Evolutionary conservation across 148 eudicot genomes (phyloP).

Genomic region (Amaranthus palmeri): DNA sequence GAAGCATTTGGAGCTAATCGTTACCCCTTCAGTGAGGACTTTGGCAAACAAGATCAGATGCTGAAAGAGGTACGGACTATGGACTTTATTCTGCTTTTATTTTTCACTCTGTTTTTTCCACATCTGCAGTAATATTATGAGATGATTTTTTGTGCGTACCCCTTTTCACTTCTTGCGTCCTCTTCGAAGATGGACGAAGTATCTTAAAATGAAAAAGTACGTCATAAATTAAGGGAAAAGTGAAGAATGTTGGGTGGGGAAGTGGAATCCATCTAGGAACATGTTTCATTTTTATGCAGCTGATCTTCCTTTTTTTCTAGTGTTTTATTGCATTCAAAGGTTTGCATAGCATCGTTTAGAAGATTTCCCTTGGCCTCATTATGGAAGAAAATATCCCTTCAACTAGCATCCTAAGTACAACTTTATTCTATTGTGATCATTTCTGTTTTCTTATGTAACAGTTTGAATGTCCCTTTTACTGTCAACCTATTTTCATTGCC

Average conservation of each 20-base stretch:
- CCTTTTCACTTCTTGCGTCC: too few species aligned
- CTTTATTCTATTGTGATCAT: neutral
- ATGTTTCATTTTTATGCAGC: too few species aligned
- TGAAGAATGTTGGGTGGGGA: too few species aligned
- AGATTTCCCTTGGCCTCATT: neutral
- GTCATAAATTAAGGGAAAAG: too few species aligned
- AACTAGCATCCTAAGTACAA: neutral
- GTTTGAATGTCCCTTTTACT: neutral
- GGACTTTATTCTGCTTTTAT: neutral
- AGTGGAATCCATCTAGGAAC: too few species aligned
- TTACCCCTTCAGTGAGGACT: constrained; percentile 76
- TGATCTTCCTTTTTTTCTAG: too few species aligned
- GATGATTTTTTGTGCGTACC: too few species aligned
- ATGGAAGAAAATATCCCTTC: neutral
- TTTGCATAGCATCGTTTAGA: neutral
- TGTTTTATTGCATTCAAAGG: neutral
- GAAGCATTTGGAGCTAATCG: constrained; percentile 99
- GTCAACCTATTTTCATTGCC: neutral
- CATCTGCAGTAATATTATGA: neutral
- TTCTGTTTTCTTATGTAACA: neutral
- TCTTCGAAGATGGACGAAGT: too few species aligned
- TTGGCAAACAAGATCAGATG: constrained; percentile 73
- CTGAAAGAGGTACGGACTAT: constrained; percentile 60
- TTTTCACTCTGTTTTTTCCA: neutral
- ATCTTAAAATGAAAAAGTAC: too few species aligned